Evolutionary conservation across 1,284 basidiomycete genomes (phyloP).

Genomic region (Ganoderma multipileum): DNA sequence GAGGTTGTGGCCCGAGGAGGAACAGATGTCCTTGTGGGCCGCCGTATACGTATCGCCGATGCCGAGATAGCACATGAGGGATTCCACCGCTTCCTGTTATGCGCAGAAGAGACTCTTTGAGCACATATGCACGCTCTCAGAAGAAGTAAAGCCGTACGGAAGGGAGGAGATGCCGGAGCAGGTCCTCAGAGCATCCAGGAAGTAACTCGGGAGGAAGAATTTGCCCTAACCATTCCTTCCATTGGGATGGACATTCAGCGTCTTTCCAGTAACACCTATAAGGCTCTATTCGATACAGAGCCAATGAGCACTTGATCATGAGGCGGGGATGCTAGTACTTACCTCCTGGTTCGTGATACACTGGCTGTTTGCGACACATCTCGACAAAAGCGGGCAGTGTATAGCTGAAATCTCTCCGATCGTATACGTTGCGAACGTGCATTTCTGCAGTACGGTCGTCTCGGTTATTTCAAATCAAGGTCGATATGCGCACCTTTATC

Average conservation of each 20-base stretch:
- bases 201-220: constrained; percentile 58
- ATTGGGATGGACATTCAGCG: constrained; percentile 64
- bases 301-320: neutral
- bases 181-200: constrained; percentile 57
- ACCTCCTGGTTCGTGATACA: constrained; percentile 29
- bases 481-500: constrained; percentile 34
- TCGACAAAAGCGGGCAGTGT: constrained; percentile 37
- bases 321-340: constrained; percentile 21
- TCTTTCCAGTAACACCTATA: constrained; percentile 79
- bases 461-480: neutral
- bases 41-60: constrained; percentile 78
- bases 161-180: constrained; percentile 58
- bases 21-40: constrained; percentile 82
- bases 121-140: neutral
- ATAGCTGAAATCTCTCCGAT: constrained; percentile 37
- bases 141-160: constrained; percentile 43
- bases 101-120: neutral
- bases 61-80: constrained; percentile 82
- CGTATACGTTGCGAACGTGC: constrained; percentile 39
- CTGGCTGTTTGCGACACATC: constrained; percentile 24
- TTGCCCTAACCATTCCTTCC: constrained; percentile 64
- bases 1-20: constrained; percentile 80
- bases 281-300: constrained; percentile 48
- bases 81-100: constrained; percentile 64
- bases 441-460: constrained; percentile 31